Evolutionary conservation across 371 early-diverging fungal genomes (phyloP).

Genomic region (Mortierella sp.): DNA sequence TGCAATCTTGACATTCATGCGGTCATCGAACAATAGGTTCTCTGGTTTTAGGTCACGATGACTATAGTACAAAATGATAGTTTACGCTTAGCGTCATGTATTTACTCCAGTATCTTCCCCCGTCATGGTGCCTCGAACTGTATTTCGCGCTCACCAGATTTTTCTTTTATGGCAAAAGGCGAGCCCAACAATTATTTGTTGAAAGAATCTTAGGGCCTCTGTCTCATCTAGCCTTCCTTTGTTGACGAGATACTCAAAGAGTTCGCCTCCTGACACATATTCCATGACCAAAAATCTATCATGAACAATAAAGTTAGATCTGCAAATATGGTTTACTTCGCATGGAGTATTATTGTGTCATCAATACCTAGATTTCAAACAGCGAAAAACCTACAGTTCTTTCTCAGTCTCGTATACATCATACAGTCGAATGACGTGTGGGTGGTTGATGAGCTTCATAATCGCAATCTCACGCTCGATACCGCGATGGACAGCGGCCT

Average conservation of each 20-base stretch:
- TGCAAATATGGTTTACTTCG: neutral
- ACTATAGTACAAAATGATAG: slow-evolving; percentile 56
- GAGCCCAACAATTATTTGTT: slow-evolving; percentile 95
- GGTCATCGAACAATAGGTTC: slow-evolving; percentile 92
- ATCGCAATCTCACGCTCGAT: slow-evolving; percentile 95
- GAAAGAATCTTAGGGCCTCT: slow-evolving; percentile 93
- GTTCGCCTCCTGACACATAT: slow-evolving; percentile 96
- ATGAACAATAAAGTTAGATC: neutral
- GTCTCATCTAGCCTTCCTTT: slow-evolving; percentile 87
- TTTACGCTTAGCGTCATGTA: neutral
- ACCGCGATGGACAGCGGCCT: slow-evolving; percentile 77
- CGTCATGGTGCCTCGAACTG: too few species aligned
- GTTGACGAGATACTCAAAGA: slow-evolving; percentile 94
- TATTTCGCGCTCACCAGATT: slow-evolving; percentile 73
- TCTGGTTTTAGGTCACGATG: slow-evolving; percentile 98
- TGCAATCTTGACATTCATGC: slow-evolving; percentile 84
- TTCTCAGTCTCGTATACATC: slow-evolving; percentile 90
- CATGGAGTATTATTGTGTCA: too few species aligned
- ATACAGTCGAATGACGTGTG: slow-evolving; percentile 88
- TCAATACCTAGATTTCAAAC: too few species aligned
- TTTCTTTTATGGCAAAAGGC: slow-evolving; percentile 94
- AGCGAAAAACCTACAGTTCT: slow-evolving; percentile 71
- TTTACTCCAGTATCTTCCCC: too few species aligned
- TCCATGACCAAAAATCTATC: slow-evolving; percentile 93
- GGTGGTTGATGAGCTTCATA: slow-evolving; percentile 94